A percentile compares a stretch with the other conserved stretches of the same genome.
Evolutionary conservation across 306 rosid genomes (phyloP).

Genomic region (Pachyrhizus erosus): DNA sequence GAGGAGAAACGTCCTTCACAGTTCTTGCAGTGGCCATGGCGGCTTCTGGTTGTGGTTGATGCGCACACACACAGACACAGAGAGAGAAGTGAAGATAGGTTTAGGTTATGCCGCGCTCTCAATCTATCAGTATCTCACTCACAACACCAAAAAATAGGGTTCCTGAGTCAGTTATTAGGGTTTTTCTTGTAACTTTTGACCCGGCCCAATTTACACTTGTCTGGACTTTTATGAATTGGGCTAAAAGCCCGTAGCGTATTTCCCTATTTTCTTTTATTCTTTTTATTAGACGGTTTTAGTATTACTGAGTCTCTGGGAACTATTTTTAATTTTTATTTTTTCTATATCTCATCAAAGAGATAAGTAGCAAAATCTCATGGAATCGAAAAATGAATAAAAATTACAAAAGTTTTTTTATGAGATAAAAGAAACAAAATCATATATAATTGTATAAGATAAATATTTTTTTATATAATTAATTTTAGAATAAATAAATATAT

Average conservation of each 20-base stretch:
- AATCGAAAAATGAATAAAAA: too few species aligned
- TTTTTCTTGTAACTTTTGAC: background rate
- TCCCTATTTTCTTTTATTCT: background rate
- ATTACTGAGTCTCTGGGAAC: too few species aligned
- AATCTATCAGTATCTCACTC: background rate
- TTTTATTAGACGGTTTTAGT: too few species aligned
- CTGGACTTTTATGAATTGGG: background rate
- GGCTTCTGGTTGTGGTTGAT: background rate
- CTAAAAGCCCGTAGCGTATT: background rate
- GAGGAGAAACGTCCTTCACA: constrained; percentile 53
- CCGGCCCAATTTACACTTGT: background rate
- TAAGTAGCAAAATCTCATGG: too few species aligned
- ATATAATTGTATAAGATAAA: too few species aligned
- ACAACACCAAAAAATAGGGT: constrained; percentile 11
- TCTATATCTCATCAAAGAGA: too few species aligned
- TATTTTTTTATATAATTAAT: too few species aligned
- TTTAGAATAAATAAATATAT: too few species aligned
- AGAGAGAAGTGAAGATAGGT: background rate
- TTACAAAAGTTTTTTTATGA: too few species aligned
- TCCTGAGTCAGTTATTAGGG: background rate
- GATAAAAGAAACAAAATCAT: too few species aligned
- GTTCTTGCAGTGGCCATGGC: constrained; percentile 51
- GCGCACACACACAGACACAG: background rate
- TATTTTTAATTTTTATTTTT: too few species aligned
- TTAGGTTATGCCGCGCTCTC: background rate